Conservation (phyloP, 768 basidiomycete species). For the Mycena epipterygia region DNA sequence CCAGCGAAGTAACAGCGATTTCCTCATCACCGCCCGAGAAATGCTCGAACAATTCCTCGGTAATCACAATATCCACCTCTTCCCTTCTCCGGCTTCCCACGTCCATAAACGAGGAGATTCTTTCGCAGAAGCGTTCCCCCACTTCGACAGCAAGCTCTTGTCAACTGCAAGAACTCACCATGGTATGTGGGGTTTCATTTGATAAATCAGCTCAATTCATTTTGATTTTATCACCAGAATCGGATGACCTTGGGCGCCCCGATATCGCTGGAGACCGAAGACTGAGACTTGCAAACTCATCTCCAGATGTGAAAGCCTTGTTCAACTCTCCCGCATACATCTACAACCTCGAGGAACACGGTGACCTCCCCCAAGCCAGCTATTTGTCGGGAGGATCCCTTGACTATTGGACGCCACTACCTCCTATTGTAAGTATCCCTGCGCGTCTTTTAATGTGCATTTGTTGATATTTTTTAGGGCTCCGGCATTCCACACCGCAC, state of each 20-base stretch:
- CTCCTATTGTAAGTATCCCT: conserved; percentile 73
- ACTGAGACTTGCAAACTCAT: conserved; percentile 87
- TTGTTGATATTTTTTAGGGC: conserved; percentile 58
- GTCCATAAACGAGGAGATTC: conserved; percentile 91
- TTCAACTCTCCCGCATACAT: conserved; percentile 91
- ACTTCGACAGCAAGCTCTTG: conserved; percentile 95
- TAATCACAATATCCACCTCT: conserved; percentile 86
- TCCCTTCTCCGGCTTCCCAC: conserved; percentile 83
- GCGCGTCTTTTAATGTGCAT: conserved; percentile 35
- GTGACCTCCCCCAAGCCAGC: conserved; percentile 72
- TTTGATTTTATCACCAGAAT: conserved; percentile 61
- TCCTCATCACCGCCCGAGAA: conserved; percentile 90
- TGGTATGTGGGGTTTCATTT: conserved; percentile 50
- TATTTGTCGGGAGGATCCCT: conserved; percentile 53
- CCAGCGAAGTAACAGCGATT: conserved; percentile 95
- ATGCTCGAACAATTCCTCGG: conserved; percentile 93
- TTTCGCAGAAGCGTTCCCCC: conserved; percentile 95
- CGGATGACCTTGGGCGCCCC: conserved; percentile 80
- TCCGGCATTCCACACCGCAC: conserved; percentile 78
- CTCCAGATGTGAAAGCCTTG: conserved; percentile 94
- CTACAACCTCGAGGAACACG: conserved; percentile 82
- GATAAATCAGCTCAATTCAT: conserved; percentile 19
- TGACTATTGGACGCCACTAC: conserved; percentile 84
- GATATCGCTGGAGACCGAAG: conserved; percentile 80
- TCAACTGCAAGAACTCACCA: conserved; percentile 80